These are phyloP conservation scores for Clonostachys chloroleuca DNA, from an alignment of 2,329 filamentous ascomycete genomes.

Conservation along the genomic window DNA sequence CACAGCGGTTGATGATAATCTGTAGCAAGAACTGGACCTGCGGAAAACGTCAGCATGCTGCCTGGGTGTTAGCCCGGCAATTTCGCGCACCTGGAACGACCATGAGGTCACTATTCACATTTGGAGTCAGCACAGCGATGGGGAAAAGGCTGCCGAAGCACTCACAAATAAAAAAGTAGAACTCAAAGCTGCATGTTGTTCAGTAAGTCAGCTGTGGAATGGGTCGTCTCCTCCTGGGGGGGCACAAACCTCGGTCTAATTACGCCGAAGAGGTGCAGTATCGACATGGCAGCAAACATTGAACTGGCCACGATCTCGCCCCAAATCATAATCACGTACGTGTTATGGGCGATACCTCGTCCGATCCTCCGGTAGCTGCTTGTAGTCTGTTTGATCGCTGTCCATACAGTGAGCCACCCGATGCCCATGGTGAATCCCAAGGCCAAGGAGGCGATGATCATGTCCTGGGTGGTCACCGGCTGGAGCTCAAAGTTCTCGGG, in stretches of 20 bases:
- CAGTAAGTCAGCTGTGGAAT: not conserved
- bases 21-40: constrained; percentile 47
- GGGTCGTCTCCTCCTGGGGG: not conserved
- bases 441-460: constrained; percentile 21
- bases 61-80: too few species aligned
- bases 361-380: constrained; percentile 12
- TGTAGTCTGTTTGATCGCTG: constrained; percentile 33
- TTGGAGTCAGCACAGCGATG: not conserved
- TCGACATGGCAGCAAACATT: constrained; percentile 28
- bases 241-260: constrained; percentile 19
- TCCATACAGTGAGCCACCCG: constrained; percentile 30
- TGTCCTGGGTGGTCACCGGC: constrained; percentile 5
- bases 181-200: constrained; percentile 22
- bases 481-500: too few species aligned
- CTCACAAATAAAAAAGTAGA: constrained; percentile 32
- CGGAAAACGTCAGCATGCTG: constrained; percentile 23
- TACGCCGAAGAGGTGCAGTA: constrained; percentile 28
- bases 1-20: constrained; percentile 50
- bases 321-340: constrained; percentile 42
- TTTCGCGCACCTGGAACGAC: too few species aligned
- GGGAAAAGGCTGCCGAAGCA: constrained; percentile 12
- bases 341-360: constrained; percentile 20
- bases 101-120: not conserved
- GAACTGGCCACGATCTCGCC: constrained; percentile 33
- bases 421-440: constrained; percentile 30